phyloP scores from a whole-genome alignment of 2,329 filamentous ascomycete species.

The Cordyceps cicadae region DNA sequence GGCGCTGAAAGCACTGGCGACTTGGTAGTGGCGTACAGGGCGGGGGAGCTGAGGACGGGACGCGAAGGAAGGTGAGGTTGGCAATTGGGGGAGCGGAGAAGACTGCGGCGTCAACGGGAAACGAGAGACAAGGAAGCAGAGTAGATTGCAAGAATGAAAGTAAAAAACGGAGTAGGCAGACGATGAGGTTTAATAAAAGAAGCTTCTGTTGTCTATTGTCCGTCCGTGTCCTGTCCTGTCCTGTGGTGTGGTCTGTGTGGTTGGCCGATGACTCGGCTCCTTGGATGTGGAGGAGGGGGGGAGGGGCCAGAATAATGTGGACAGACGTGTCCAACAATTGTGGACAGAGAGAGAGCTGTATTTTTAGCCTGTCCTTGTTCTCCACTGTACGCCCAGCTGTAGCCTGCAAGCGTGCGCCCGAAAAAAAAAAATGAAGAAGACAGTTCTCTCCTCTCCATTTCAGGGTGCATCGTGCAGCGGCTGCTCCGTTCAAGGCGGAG shows the following conservation, averaged over 20 bases:
- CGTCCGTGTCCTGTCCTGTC: too few relatives aligned
- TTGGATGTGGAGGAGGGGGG: background rate
- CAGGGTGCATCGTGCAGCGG: too few relatives aligned
- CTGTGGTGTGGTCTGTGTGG: background rate
- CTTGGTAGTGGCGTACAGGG: background rate
- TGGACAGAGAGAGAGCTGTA: background rate
- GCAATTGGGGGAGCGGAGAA: background rate
- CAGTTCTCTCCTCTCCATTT: too few relatives aligned
- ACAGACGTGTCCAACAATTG: background rate
- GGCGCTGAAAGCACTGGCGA: background rate
- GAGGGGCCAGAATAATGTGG: background rate
- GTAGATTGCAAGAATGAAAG: background rate
- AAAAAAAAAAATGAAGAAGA: too few relatives aligned
- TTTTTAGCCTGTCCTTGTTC: too few relatives aligned
- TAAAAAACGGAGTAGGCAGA: background rate
- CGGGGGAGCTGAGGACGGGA: background rate
- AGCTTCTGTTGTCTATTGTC: conserved; percentile 3
- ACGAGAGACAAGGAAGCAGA: background rate
- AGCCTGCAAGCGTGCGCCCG: too few relatives aligned
- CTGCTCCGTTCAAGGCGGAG: background rate
- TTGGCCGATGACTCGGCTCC: conserved; percentile 7
- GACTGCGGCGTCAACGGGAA: background rate
- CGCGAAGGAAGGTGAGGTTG: background rate
- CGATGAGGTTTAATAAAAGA: background rate
- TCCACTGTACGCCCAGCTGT: too few relatives aligned